These are phyloP conservation scores for Lophium mytilinum DNA, from an alignment of 495 filamentous ascomycete species.

Conservation along the genomic window DNA sequence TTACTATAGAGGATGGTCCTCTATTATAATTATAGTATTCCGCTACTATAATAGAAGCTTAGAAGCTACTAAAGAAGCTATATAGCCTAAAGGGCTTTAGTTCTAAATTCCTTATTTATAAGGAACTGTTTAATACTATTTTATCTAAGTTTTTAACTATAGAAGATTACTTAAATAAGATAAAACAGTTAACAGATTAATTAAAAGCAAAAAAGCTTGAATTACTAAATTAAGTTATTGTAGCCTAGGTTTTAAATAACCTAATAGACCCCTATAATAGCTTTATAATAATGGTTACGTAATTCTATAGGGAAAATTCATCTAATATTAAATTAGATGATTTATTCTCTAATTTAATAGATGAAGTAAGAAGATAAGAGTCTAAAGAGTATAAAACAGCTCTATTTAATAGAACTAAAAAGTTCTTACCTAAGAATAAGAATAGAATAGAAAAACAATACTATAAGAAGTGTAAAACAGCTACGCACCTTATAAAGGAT, in stretches of 20 bases:
- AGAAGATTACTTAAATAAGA: not conserved
- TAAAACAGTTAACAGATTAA: not conserved
- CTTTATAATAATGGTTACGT: not conserved
- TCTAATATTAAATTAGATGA: slow-evolving; percentile 1
- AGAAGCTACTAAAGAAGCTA: too few relatives aligned
- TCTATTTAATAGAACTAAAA: slow-evolving; percentile 1
- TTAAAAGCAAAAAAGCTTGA: not conserved
- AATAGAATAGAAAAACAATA: not conserved
- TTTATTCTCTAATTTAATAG: slow-evolving; percentile 4
- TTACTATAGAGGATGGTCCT: too few relatives aligned
- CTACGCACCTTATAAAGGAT: not conserved
- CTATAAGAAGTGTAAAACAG: not conserved
- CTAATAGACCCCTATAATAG: not conserved
- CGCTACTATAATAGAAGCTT: too few relatives aligned
- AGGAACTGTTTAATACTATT: too few relatives aligned
- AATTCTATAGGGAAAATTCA: not conserved
- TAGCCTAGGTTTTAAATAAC: not conserved
- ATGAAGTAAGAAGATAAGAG: not conserved
- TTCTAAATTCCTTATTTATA: too few relatives aligned
- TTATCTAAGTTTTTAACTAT: too few relatives aligned
- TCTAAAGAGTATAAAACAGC: not conserved
- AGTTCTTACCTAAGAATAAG: too few relatives aligned
- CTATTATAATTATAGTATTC: too few relatives aligned
- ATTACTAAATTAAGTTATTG: not conserved
- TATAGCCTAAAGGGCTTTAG: too few relatives aligned